phyloP scores from a whole-genome alignment of 1,284 basidiomycete genomes.

The Rhodotorula sp. region DNA sequence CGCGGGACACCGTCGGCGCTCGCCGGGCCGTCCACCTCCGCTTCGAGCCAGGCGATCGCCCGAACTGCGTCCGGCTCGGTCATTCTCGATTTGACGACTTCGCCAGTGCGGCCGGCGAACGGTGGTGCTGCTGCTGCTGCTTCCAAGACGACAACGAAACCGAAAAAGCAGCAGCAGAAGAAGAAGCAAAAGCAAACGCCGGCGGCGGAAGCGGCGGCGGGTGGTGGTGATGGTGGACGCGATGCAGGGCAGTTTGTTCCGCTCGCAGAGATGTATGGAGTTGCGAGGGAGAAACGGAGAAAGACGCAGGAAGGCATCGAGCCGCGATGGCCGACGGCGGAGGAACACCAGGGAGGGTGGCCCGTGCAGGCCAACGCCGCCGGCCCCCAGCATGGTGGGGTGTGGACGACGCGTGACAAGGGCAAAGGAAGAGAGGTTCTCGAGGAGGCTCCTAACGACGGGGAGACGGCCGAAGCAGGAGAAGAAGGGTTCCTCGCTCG shows the following conservation, averaged over 20 bases:
- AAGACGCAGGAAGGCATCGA: slow-evolving; percentile 16
- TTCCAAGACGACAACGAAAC: not conserved
- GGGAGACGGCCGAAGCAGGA: not conserved
- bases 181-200: not conserved
- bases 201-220: too few species aligned
- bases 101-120: not conserved
- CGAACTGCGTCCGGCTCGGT: not conserved
- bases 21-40: not conserved
- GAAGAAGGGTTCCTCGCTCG: not conserved
- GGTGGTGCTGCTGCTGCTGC: too few species aligned
- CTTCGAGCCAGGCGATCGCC: not conserved
- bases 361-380: not conserved
- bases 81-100: not conserved
- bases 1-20: not conserved
- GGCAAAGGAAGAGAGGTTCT: slow-evolving; percentile 4
- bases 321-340: slow-evolving; percentile 30
- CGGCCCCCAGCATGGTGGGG: too few species aligned
- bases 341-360: slow-evolving; percentile 21
- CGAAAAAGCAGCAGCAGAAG: not conserved
- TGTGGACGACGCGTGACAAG: not conserved
- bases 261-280: slow-evolving; percentile 9
- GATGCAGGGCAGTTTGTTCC: slow-evolving; percentile 4
- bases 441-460: not conserved
- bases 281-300: slow-evolving; percentile 8
- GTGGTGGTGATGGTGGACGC: too few species aligned